Evolutionary conservation across 2,329 filamentous ascomycete species (phyloP).

Genomic region (Penicillium sp.): DNA sequence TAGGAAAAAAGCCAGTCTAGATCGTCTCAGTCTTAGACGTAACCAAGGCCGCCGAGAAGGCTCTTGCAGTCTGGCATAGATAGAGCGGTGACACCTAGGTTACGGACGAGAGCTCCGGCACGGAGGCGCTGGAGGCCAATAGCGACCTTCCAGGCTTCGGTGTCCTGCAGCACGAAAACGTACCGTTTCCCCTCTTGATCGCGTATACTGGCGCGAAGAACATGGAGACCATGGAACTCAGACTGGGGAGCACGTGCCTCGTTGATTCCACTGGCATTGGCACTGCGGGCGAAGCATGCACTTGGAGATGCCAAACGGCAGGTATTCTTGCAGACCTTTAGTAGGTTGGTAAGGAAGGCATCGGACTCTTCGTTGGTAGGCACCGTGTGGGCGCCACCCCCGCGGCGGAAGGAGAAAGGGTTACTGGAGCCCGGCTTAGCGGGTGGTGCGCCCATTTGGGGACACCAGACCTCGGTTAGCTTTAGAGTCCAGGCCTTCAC

Average conservation of each 20-base stretch:
- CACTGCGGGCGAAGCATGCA: slow-evolving; percentile 39
- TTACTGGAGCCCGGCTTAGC: slow-evolving; percentile 29
- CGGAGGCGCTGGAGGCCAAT: slow-evolving; percentile 57
- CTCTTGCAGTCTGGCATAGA: slow-evolving; percentile 45
- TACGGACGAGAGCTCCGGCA: slow-evolving; percentile 56
- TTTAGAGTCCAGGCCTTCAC: slow-evolving; percentile 98
- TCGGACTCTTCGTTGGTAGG: slow-evolving; percentile 66
- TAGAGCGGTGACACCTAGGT: slow-evolving; percentile 55
- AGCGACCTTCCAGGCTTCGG: slow-evolving; percentile 63
- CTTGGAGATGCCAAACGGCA: slow-evolving; percentile 53
- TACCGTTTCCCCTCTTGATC: slow-evolving; percentile 63
- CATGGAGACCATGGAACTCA: slow-evolving; percentile 50
- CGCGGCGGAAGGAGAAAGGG: slow-evolving; percentile 41
- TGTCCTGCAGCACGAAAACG: slow-evolving; percentile 59
- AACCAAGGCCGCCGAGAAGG: slow-evolving; percentile 42
- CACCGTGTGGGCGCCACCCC: slow-evolving; percentile 49
- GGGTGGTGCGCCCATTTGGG: slow-evolving; percentile 54
- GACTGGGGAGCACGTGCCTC: slow-evolving; percentile 28
- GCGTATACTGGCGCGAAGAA: slow-evolving; percentile 58
- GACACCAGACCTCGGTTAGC: slow-evolving; percentile 82
- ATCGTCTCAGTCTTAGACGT: slow-evolving; percentile 26
- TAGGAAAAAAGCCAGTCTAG: neutral
- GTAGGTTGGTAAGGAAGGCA: slow-evolving; percentile 61
- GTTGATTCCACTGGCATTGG: slow-evolving; percentile 21
- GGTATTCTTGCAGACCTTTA: slow-evolving; percentile 63